Conservation (phyloP, 2,329 filamentous ascomycete genomes). For the Dactylellina parvicollis region DNA sequence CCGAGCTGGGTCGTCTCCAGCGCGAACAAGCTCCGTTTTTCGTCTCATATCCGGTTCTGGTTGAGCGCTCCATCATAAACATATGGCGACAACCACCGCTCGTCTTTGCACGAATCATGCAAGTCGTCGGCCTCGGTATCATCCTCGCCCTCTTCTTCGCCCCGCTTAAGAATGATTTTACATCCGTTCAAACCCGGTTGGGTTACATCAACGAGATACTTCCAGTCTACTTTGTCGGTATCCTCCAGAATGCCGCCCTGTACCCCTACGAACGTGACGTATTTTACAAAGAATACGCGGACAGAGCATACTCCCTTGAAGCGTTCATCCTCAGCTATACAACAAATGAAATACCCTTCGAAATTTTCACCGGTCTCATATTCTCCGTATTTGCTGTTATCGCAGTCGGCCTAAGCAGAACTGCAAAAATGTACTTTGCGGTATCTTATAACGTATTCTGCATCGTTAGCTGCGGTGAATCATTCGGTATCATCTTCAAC, state of each 20-base stretch:
- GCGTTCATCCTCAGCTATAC: conserved; percentile 78
- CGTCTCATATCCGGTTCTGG: conserved; percentile 73
- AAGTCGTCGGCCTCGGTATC: conserved; percentile 72
- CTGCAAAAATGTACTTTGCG: conserved; percentile 73
- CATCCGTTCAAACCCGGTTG: conserved; percentile 75
- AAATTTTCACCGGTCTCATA: conserved; percentile 72
- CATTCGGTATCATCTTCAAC: conserved; percentile 81
- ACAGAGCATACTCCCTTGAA: conserved; percentile 76
- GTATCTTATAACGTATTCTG: conserved; percentile 76
- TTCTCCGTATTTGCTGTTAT: conserved; percentile 73
- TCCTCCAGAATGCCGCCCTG: conserved; percentile 80
- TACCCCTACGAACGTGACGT: conserved; percentile 78
- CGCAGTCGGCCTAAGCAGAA: conserved; percentile 73
- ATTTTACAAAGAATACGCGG: conserved; percentile 79
- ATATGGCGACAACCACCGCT: conserved; percentile 73
- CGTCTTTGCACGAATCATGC: conserved; percentile 73
- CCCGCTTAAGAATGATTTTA: conserved; percentile 75
- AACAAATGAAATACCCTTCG: conserved; percentile 76
- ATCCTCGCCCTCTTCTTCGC: conserved; percentile 76
- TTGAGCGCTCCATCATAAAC: conserved; percentile 75
- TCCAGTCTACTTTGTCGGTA: conserved; percentile 77
- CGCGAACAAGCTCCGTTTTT: conserved; percentile 71
- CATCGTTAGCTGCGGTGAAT: conserved; percentile 78
- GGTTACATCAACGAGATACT: conserved; percentile 78
- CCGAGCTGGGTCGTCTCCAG: conserved; percentile 75